These are phyloP conservation scores for Zoysia matrella DNA, from an alignment of 202 grass and related monocot genomes.

Conservation along the genomic window DNA sequence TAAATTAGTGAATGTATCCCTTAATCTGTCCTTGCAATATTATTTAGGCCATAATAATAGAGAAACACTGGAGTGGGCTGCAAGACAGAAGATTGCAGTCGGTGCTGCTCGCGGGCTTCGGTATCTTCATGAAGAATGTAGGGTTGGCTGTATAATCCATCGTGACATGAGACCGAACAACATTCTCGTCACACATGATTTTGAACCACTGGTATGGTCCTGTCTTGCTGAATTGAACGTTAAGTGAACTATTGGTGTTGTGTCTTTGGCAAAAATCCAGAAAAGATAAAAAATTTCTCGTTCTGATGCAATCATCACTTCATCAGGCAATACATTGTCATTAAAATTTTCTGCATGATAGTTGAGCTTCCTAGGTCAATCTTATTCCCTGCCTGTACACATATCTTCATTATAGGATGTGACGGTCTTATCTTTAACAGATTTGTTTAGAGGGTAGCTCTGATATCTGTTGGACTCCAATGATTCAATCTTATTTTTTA, in stretches of 20 bases:
- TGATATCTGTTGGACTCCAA: constrained; percentile 5
- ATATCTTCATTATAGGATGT: constrained; percentile 19
- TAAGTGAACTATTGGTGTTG: background rate
- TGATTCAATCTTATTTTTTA: constrained; percentile 35
- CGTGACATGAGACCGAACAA: constrained; percentile 98
- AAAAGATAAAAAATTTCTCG: constrained; percentile 2
- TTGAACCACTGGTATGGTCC: constrained; percentile 53
- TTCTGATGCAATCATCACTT: constrained; percentile 6
- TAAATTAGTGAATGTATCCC: background rate
- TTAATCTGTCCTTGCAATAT: constrained; percentile 34
- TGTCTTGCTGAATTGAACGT: constrained; percentile 11
- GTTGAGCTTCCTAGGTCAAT: background rate
- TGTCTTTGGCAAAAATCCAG: constrained; percentile 8
- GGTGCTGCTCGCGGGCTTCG: constrained; percentile 94
- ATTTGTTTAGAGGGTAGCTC: constrained; percentile 12
- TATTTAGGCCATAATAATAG: constrained; percentile 56
- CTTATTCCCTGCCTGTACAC: background rate
- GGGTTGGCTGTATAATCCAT: constrained; percentile 99
- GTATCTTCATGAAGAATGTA: constrained; percentile 97
- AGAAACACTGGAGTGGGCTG: constrained; percentile 80
- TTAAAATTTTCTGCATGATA: constrained; percentile 12
- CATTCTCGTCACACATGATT: constrained; percentile 99
- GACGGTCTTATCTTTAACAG: background rate
- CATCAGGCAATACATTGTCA: constrained; percentile 22
- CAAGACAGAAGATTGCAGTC: constrained; percentile 97